Base-by-base conservation (phyloP, 768 basidiomycete genomes). In the Collybiopsis confluens region DNA sequence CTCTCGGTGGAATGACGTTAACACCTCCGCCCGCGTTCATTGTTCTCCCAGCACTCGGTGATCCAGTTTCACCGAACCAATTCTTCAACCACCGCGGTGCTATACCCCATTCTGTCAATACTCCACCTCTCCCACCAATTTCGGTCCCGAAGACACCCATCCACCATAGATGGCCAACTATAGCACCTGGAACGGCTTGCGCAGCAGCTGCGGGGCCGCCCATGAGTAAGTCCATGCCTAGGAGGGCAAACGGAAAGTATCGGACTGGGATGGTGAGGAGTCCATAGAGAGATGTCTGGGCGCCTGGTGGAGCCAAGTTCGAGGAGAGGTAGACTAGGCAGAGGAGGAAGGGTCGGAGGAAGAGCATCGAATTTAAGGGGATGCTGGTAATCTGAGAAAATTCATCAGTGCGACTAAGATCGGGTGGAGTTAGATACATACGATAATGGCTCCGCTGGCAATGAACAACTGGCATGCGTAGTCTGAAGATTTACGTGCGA, bases 151-250 rank as follows among this genome's bases (percentile, higher is more conserved):
- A 84, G 7, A 90, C 75, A 23, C 71, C 63, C 84, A 83, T 89
- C 83, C 86, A 91, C 88, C 90, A 93, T 8, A 80, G 64, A 64
- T 94, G 90, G 0, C 92, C 92, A 2, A 85, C 79, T 28, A 90
- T 75, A 30, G 87, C 77, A 7, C 92, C 92, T 0, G 85, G 83
- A 45, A 90, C 64, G 23, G 78, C 71, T 24, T 73, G 61, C 6
- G 81, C 78, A 3, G 84, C 87, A 2, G 76, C 79, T 1, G 55
- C 36, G 0, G 83, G 79, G 3, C 87, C 88, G 10, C 70, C 82
- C 55, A 76, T 75, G 61, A 93, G 63, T 44, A 88, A 64, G 66
- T 94, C 92, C 61, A 95, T 68, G 35, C 64, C 81, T 48, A 94
- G 77, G 63, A 94, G 75, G 36, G 81, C 74, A 63, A 85, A 92